A percentile compares a stretch with the other conserved stretches of the same genome.
Conservation (phyloP, 164 flowering plant genomes). For the Nymphaea thermarum region DNA sequence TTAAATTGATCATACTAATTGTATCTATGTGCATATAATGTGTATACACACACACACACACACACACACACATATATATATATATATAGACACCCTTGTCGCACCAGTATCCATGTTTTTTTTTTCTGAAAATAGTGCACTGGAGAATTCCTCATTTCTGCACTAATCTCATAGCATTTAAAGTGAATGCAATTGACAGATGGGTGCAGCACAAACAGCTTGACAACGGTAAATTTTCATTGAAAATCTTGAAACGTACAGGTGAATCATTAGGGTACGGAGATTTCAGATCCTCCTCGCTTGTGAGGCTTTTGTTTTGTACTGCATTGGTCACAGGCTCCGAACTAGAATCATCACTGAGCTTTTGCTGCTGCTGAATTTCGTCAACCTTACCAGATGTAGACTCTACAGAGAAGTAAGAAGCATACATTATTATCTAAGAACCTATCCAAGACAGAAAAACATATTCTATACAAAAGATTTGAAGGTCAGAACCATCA, state of each 20-base stretch:
- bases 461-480: background rate
- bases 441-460: background rate
- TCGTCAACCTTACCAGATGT: slow-evolving; percentile 37
- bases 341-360: slow-evolving; percentile 36
- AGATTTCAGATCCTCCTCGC: slow-evolving; percentile 65
- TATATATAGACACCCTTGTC: too few species aligned
- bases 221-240: background rate
- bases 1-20: too few species aligned
- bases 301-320: slow-evolving; percentile 32
- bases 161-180: too few species aligned
- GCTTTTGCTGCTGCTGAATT: slow-evolving; percentile 46
- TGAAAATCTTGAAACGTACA: slow-evolving; percentile 24
- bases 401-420: background rate
- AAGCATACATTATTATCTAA: background rate
- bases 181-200: too few species aligned
- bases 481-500: background rate
- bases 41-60: too few species aligned
- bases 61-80: too few species aligned
- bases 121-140: too few species aligned
- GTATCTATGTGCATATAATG: too few species aligned
- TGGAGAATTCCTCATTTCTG: too few species aligned
- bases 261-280: slow-evolving; percentile 38
- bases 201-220: background rate
- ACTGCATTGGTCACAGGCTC: slow-evolving; percentile 42
- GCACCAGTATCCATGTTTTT: too few species aligned